These are phyloP conservation scores for Hysterangium stoloniferum DNA, from an alignment of 768 basidiomycete species.

Conservation along the genomic window DNA sequence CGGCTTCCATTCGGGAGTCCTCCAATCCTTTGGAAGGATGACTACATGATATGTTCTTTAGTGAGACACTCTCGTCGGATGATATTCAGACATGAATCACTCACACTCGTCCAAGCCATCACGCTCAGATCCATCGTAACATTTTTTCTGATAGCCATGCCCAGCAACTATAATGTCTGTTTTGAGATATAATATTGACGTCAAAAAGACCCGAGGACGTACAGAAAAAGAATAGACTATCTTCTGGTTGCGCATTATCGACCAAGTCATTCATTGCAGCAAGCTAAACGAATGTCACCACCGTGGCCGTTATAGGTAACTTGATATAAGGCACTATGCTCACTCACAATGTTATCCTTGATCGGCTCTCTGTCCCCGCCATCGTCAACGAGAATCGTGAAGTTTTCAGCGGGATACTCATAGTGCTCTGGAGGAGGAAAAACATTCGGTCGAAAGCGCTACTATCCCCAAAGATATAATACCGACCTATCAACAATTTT, in stretches of 20 bases:
- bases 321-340: too few relatives aligned
- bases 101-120: conserved; percentile 9
- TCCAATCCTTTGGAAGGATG: conserved; percentile 10
- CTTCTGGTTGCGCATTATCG: neutral
- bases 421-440: too few relatives aligned
- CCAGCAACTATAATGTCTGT: conserved; percentile 5
- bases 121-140: conserved; percentile 4
- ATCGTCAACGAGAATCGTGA: conserved; percentile 1
- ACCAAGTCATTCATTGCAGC: conserved; percentile 5
- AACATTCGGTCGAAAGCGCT: too few relatives aligned
- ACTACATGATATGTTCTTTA: neutral
- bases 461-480: too few relatives aligned
- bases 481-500: too few relatives aligned
- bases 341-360: conserved; percentile 7
- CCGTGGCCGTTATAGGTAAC: neutral
- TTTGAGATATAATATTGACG: neutral
- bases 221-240: conserved; percentile 11
- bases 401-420: conserved; percentile 5
- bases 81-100: too few relatives aligned
- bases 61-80: neutral
- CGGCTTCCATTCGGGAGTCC: neutral
- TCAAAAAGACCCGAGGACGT: neutral
- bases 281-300: neutral
- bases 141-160: conserved; percentile 10
- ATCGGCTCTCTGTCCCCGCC: neutral